phyloP scores from a whole-genome alignment of 768 basidiomycete species.

The Hypholoma fasciculare region DNA sequence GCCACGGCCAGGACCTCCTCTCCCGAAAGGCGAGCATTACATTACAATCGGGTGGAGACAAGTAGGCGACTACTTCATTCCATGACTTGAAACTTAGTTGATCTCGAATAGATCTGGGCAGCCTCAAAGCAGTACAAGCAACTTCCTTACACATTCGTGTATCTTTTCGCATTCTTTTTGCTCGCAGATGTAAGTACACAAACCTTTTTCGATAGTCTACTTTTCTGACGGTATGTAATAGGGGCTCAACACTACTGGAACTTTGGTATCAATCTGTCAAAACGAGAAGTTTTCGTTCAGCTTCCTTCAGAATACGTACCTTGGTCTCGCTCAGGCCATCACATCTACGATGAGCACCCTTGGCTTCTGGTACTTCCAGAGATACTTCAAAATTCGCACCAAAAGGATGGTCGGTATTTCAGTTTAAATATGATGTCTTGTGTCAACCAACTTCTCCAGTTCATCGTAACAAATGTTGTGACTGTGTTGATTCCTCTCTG shows the following conservation, averaged over 20 bases:
- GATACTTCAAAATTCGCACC: slow-evolving; percentile 74
- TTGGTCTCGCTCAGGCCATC: slow-evolving; percentile 73
- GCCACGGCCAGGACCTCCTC: slow-evolving; percentile 76
- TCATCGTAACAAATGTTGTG: slow-evolving; percentile 73
- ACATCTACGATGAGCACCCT: slow-evolving; percentile 73
- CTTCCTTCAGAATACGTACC: slow-evolving; percentile 79
- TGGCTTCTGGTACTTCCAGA: slow-evolving; percentile 84
- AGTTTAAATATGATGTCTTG: not conserved
- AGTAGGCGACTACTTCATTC: slow-evolving; percentile 33
- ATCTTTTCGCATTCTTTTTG: slow-evolving; percentile 76
- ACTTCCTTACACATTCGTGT: slow-evolving; percentile 81
- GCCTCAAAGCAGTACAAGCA: slow-evolving; percentile 75
- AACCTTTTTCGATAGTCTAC: not conserved
- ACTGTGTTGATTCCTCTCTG: slow-evolving; percentile 80
- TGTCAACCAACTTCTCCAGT: slow-evolving; percentile 37
- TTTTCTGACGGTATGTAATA: slow-evolving; percentile 22
- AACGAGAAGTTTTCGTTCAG: slow-evolving; percentile 82
- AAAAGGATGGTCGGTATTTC: slow-evolving; percentile 67
- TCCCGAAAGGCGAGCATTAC: slow-evolving; percentile 78
- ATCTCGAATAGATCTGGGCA: slow-evolving; percentile 63
- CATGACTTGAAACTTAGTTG: not conserved
- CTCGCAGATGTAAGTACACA: slow-evolving; percentile 61
- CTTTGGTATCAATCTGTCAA: slow-evolving; percentile 74
- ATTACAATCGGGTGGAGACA: slow-evolving; percentile 87
- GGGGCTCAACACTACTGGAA: slow-evolving; percentile 82